phyloP scores from a whole-genome alignment of 306 rosid species.

The Hippophae tibetana region DNA sequence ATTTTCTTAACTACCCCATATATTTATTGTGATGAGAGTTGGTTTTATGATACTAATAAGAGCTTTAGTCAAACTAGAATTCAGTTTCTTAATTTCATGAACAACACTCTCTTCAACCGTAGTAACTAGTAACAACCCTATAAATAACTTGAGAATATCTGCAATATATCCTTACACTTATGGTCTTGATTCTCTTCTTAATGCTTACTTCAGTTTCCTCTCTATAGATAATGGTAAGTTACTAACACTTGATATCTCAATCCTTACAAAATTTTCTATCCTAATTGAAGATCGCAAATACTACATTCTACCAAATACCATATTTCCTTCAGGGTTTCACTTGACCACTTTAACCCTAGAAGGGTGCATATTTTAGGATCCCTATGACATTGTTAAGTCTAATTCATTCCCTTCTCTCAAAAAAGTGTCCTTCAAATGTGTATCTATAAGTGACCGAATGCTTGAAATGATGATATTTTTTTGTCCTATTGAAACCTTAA shows the following conservation, averaged over 20 bases:
- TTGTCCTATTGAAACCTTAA: background rate
- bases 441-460: background rate
- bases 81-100: background rate
- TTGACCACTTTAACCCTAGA: background rate
- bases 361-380: background rate
- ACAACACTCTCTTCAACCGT: too few species aligned
- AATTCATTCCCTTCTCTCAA: background rate
- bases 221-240: background rate
- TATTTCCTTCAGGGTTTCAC: background rate
- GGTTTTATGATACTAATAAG: background rate
- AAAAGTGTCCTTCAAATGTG: background rate
- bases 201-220: too few species aligned
- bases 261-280: background rate
- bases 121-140: too few species aligned
- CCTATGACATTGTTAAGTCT: background rate
- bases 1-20: background rate
- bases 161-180: too few species aligned
- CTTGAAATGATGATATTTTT: background rate
- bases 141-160: too few species aligned
- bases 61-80: background rate
- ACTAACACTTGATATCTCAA: background rate
- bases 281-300: background rate
- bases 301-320: background rate
- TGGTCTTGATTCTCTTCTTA: too few species aligned
- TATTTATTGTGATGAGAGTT: background rate